These are phyloP conservation scores for Thoreauomyces humboldtii DNA, from an alignment of 192 early-diverging fungal genomes.

Conservation along the genomic window DNA sequence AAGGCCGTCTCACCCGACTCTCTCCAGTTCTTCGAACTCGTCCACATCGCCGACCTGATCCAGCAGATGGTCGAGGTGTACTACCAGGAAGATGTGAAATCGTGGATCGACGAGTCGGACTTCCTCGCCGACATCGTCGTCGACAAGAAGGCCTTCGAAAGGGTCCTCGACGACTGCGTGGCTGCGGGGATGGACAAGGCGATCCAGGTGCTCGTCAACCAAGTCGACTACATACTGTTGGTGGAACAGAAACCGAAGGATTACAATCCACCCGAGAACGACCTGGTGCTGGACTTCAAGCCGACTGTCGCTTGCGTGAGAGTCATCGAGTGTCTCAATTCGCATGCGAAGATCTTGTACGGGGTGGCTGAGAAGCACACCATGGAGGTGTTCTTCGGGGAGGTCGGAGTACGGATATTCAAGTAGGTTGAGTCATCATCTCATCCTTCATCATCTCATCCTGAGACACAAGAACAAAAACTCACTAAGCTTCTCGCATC, in stretches of 20 bases:
- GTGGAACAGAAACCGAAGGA: constrained; percentile 67
- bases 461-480: neutral
- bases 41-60: constrained; percentile 89
- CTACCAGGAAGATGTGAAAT: constrained; percentile 79
- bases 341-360: constrained; percentile 69
- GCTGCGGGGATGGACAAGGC: constrained; percentile 90
- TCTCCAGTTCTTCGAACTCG: constrained; percentile 88
- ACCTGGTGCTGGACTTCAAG: constrained; percentile 54
- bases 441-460: neutral
- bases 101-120: constrained; percentile 83
- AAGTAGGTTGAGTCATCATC: constrained; percentile 51
- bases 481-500: neutral
- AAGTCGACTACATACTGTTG: constrained; percentile 80
- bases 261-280: constrained; percentile 68
- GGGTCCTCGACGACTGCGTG: constrained; percentile 82
- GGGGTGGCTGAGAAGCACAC: constrained; percentile 81
- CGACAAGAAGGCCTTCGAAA: constrained; percentile 88
- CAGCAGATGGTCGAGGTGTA: constrained; percentile 95
- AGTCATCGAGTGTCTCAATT: constrained; percentile 73
- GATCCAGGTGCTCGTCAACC: constrained; percentile 81
- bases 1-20: constrained; percentile 56
- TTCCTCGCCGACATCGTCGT: constrained; percentile 88
- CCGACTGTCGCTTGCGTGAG: constrained; percentile 81
- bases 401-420: constrained; percentile 85
- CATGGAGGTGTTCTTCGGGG: constrained; percentile 86